These are phyloP conservation scores for Coccomyxa sp. DNA, from an alignment of 139 green algal species.

Conservation along the genomic window DNA sequence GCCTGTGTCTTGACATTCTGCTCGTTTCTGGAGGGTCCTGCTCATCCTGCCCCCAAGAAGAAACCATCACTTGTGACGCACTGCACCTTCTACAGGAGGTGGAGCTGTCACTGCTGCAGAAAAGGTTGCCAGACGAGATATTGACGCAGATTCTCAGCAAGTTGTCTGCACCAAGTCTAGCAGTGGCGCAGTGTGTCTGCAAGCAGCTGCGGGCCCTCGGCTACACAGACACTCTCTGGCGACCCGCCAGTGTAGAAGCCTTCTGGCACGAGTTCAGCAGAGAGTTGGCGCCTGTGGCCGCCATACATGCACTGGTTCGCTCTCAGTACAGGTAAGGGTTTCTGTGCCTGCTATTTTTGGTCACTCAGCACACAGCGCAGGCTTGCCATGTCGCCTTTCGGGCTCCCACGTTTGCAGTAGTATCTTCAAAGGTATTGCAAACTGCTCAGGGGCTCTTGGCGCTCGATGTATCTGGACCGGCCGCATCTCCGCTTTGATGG, in stretches of 20 bases:
- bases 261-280: constrained; percentile 1
- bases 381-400: not conserved
- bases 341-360: not conserved
- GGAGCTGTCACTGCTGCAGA: constrained; percentile 62
- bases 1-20: constrained; percentile 4
- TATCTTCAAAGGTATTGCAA: not conserved
- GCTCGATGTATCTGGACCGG: constrained; percentile 66
- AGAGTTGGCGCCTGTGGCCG: not conserved
- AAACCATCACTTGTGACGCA: not conserved
- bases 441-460: constrained; percentile 47
- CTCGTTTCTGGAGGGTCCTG: not conserved
- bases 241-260: constrained; percentile 52
- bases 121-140: constrained; percentile 68
- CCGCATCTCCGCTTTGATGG: constrained; percentile 77
- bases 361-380: too few relatives aligned
- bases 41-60: not conserved
- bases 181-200: constrained; percentile 58
- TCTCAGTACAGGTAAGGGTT: constrained; percentile 5
- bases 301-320: not conserved
- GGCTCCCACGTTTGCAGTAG: not conserved
- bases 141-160: constrained; percentile 48
- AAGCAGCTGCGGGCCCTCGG: constrained; percentile 47
- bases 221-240: constrained; percentile 58
- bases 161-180: constrained; percentile 53
- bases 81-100: not conserved